A percentile compares a stretch with the other conserved stretches of the same genome.
phyloP scores from a whole-genome alignment of 441 rosid species.

The Aleurites moluccanus region DNA sequence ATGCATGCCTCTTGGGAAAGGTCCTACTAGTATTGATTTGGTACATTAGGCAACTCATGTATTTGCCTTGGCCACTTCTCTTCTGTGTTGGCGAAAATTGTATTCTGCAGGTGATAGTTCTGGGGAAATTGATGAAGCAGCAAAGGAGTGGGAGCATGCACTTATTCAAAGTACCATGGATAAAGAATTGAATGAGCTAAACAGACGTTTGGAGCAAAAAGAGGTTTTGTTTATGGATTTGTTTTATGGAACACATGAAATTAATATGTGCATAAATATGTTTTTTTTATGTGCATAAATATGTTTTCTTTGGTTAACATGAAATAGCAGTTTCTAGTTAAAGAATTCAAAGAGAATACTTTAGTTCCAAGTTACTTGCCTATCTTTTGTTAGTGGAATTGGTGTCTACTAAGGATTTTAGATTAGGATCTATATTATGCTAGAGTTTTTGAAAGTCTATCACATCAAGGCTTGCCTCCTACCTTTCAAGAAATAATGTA shows the following conservation, averaged over 20 bases:
- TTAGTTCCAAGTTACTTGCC: not conserved
- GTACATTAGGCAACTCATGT: not conserved
- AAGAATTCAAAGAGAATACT: conserved; percentile 15
- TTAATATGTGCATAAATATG: not conserved
- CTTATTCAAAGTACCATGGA: conserved; percentile 87
- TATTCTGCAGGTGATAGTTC: conserved; percentile 54
- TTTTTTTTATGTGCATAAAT: not conserved
- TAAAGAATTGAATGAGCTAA: conserved; percentile 85
- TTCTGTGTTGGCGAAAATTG: conserved; percentile 4
- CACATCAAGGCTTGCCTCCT: not conserved
- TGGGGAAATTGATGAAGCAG: conserved; percentile 73
- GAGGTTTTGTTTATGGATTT: conserved; percentile 56
- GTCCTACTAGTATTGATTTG: not conserved
- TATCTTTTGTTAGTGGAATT: conserved; percentile 3
- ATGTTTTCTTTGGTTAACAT: not conserved
- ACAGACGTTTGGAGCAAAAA: conserved; percentile 84
- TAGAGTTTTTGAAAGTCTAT: not conserved
- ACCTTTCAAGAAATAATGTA: not conserved
- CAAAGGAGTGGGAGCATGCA: conserved; percentile 95
- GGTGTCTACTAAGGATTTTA: not conserved
- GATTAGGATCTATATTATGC: not conserved
- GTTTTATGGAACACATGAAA: conserved; percentile 11
- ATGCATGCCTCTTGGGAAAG: not conserved
- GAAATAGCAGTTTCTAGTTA: conserved; percentile 5
- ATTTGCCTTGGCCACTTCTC: conserved; percentile 13